phyloP scores from a whole-genome alignment of 805 yeast species.

The Naumovozyma castellii region DNA sequence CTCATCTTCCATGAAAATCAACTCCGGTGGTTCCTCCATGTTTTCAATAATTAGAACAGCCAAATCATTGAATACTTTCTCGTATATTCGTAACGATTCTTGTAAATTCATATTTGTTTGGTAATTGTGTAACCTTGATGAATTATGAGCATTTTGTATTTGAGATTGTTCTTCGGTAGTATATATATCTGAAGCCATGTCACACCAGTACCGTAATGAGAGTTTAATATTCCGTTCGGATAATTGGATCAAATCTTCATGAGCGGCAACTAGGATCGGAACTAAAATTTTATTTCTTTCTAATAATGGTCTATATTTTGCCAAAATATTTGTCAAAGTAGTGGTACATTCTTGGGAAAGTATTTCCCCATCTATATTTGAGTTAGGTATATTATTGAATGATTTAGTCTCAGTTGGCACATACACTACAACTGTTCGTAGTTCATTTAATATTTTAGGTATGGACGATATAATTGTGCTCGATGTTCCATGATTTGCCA shows the following conservation, averaged over 20 bases:
- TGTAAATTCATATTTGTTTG: background rate
- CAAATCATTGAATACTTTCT: slow-evolving; percentile 64
- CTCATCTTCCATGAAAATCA: slow-evolving; percentile 87
- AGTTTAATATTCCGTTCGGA: slow-evolving; percentile 91
- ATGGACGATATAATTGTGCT: no score
- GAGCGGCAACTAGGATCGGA: slow-evolving; percentile 56
- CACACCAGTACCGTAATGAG: slow-evolving; percentile 88
- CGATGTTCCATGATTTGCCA: no score
- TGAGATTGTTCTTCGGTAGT: background rate
- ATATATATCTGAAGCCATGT: slow-evolving; percentile 57
- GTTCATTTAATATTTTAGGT: no score
- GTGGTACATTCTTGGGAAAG: slow-evolving; percentile 91
- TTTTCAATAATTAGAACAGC: slow-evolving; percentile 83
- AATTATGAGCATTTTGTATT: background rate
- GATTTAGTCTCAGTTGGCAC: no score
- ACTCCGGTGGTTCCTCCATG: slow-evolving; percentile 98
- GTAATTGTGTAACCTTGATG: background rate
- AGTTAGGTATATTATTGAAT: no score
- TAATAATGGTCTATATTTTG: slow-evolving; percentile 55
- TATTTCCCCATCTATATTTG: no score
- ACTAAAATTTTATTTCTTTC: slow-evolving; percentile 44
- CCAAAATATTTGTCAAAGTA: slow-evolving; percentile 73
- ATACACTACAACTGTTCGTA: no score
- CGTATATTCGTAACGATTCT: slow-evolving; percentile 46
- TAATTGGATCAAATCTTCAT: slow-evolving; percentile 67